phyloP scores from a whole-genome alignment of 1,139 yeast species.

The Blastobotrys arbuscula region DNA sequence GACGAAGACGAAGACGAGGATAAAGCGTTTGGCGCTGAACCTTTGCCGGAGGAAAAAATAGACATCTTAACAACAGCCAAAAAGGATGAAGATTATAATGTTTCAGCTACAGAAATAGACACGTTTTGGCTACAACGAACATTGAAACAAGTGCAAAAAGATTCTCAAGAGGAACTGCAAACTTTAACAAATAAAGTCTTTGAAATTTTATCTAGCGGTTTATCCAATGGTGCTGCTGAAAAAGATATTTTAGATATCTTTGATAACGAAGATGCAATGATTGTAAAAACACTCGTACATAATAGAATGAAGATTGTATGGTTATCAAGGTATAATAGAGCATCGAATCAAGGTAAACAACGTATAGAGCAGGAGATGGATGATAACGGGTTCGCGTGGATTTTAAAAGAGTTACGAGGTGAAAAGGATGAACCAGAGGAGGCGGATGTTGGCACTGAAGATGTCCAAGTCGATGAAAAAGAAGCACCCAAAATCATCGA shows the following conservation, averaged over 20 bases:
- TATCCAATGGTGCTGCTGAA: constrained; percentile 44
- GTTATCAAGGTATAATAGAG: constrained; percentile 37
- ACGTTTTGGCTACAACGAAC: constrained; percentile 48
- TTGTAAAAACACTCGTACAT: constrained; percentile 45
- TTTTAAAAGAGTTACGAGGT: constrained; percentile 31
- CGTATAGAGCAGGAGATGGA: constrained; percentile 33
- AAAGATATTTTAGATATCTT: constrained; percentile 47
- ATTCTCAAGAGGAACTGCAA: constrained; percentile 36
- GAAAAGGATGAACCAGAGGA: constrained; percentile 26
- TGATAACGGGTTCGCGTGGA: constrained; percentile 31
- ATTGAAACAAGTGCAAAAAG: constrained; percentile 36
- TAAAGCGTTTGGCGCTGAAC: constrained; percentile 30
- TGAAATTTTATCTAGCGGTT: constrained; percentile 34
- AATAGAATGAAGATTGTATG: constrained; percentile 53
- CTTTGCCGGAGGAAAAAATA: constrained; percentile 22
- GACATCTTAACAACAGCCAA: constrained; percentile 19
- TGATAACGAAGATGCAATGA: constrained; percentile 46
- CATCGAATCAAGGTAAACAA: constrained; percentile 36
- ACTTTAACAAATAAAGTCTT: constrained; percentile 31
- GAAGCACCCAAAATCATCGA: constrained; percentile 55
- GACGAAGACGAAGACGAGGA: constrained; percentile 29
- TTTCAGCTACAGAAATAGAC: constrained; percentile 40
- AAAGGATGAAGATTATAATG: constrained; percentile 29
- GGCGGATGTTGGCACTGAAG: constrained; percentile 18
- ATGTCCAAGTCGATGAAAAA: background rate